Percentiles rank a stretch among this genome's conserved stretches.
phyloP scores from a whole-genome alignment of 176 grass and related monocot genomes.

The Aegilops bicornis region DNA sequence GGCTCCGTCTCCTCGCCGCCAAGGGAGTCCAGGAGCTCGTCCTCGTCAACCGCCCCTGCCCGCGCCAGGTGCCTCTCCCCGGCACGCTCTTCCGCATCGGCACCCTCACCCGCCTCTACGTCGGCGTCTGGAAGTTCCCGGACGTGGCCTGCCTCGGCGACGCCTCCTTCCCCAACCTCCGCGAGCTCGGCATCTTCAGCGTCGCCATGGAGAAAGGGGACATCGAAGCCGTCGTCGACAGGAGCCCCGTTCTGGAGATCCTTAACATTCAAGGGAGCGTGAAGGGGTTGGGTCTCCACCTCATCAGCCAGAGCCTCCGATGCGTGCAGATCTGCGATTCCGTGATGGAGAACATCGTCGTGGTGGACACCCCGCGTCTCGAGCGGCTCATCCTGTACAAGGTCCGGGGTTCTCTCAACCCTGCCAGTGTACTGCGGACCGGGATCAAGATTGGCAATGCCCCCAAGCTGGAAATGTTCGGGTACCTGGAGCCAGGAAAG shows the following conservation, averaged over 20 bases:
- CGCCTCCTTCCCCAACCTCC: neutral
- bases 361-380: neutral
- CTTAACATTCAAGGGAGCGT: neutral
- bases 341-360: neutral
- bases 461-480: neutral
- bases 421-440: neutral
- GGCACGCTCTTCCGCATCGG: neutral
- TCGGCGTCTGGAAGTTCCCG: neutral
- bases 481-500: neutral
- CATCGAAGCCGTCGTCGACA: neutral
- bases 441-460: neutral
- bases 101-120: neutral
- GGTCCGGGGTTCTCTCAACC: neutral
- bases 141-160: neutral
- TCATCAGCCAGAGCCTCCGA: neutral
- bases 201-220: neutral
- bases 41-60: neutral
- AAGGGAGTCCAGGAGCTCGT: neutral
- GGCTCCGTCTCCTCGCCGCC: neutral
- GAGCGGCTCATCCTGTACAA: neutral
- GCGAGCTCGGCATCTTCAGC: neutral
- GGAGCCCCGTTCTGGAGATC: neutral
- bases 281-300: neutral
- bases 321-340: neutral
- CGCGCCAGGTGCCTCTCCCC: neutral